Evolutionary conservation across 169 alveolate genomes (phyloP), one percentile per base, ranked within the genome.

Genomic region (Plasmodium gonderi): DNA sequence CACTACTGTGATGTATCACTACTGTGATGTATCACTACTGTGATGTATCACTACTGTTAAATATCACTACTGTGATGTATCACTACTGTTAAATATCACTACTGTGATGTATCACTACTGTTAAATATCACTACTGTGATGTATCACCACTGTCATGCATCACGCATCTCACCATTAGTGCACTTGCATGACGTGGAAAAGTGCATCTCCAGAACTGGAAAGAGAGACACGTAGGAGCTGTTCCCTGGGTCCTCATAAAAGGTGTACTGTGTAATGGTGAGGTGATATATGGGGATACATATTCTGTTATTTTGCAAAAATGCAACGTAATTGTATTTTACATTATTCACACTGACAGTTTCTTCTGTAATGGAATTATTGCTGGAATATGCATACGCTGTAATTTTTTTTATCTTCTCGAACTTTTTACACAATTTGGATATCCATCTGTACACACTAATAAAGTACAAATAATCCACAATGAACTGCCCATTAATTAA

Each of bases 251-350:
- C 64, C 38, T 83, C 82, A 38, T 83, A 72, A 69, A 31, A 83
- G 6, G 81, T 83, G 40, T 83, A 83, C 23, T 83, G 83, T 8
- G 81, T 8, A 29, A 83, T 83, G 47, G 92, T 69, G 38, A 69
- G 64, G 17, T 49, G 33, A 20, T 83, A 83, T 45, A 83, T 83
- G 7, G 92, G 92, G 23, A 49, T 31, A 72, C 64, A 83, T 11
- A 83, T 72, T 72, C 75, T 68, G 64, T 83, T 83, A 76, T 83
- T 83, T 36, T 83, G 92, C 44, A 83, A 69, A 74, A 83, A 83
- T 0, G 77, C 23, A 23, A 11, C 42, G 65, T 83, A 83, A 64
- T 49, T 83, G 60, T 23, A 83, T 42, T 83, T 83, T 8, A 54
- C 54, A 0, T 11, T 23, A 33, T 69, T 36, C 11, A 33, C 47